phyloP scores from a whole-genome alignment of 208 protist genomes.

The Acanthamoeba rhysodes region DNA sequence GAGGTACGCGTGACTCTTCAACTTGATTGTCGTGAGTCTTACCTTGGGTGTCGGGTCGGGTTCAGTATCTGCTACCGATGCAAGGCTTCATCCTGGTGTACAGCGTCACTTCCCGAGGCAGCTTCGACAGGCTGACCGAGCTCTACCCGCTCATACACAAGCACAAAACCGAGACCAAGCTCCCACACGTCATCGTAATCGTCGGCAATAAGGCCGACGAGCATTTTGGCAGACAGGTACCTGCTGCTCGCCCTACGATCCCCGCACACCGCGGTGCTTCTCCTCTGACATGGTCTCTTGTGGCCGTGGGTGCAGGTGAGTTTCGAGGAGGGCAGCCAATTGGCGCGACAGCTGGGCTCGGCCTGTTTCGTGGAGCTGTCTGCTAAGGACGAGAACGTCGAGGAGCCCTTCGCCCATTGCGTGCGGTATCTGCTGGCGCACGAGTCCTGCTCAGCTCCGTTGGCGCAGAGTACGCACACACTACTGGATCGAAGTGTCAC shows the following conservation, averaged over 20 bases:
- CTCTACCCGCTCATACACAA: not conserved
- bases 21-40: too few relatives aligned
- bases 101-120: slow-evolving; percentile 19
- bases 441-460: too few relatives aligned
- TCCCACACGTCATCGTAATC: slow-evolving; percentile 59
- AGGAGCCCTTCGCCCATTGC: not conserved
- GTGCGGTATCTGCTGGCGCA: not conserved
- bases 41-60: too few relatives aligned
- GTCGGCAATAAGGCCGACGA: slow-evolving; percentile 78
- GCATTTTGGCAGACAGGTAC: slow-evolving; percentile 65
- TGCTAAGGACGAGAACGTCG: not conserved
- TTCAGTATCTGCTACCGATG: not conserved
- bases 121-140: slow-evolving; percentile 36
- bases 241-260: too few relatives aligned
- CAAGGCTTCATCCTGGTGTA: slow-evolving; percentile 80
- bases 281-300: not conserved
- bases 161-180: slow-evolving; percentile 67
- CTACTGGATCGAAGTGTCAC: too few relatives aligned
- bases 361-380: not conserved
- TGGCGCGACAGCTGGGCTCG: not conserved
- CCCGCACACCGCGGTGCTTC: not conserved
- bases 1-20: slow-evolving; percentile 17
- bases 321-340: not conserved
- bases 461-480: too few relatives aligned
- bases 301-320: not conserved